These are phyloP conservation scores for Extremus antarcticus DNA, from an alignment of 495 filamentous ascomycete genomes.

Conservation along the genomic window DNA sequence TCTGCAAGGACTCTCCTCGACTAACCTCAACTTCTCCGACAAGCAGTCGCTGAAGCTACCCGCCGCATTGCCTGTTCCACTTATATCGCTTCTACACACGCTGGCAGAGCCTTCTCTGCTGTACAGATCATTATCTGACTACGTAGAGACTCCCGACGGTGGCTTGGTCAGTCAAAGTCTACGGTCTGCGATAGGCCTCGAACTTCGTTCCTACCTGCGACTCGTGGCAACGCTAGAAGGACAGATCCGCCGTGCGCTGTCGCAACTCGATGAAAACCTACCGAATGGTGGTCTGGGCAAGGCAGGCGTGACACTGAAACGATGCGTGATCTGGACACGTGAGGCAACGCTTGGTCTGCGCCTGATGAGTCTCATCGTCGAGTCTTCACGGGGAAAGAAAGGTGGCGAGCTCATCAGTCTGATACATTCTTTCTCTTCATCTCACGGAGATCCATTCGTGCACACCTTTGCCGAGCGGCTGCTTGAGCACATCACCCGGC, in stretches of 20 bases:
- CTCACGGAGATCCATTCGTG: conserved; percentile 92
- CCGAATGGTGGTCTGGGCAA: conserved; percentile 61
- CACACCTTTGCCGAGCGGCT: conserved; percentile 88
- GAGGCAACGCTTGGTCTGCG: conserved; percentile 95
- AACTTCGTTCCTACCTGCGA: conserved; percentile 84
- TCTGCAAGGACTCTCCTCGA: conserved; percentile 83
- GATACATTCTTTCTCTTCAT: conserved; percentile 85
- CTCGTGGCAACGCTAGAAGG: conserved; percentile 86
- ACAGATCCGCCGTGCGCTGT: conserved; percentile 75
- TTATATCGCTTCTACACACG: conserved; percentile 78
- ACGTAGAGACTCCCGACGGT: conserved; percentile 61
- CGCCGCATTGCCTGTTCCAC: conserved; percentile 63
- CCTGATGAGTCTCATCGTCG: conserved; percentile 86
- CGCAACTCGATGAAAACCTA: conserved; percentile 53
- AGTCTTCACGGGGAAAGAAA: conserved; percentile 73
- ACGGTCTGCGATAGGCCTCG: conserved; percentile 73
- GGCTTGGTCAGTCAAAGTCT: conserved; percentile 84
- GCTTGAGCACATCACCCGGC: conserved; percentile 79
- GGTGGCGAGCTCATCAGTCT: conserved; percentile 90
- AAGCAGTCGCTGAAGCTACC: conserved; percentile 61
- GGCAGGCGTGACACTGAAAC: conserved; percentile 86
- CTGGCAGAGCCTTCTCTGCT: conserved; percentile 88
- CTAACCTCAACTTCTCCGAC: conserved; percentile 63
- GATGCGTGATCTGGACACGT: conserved; percentile 93
- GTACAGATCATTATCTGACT: conserved; percentile 66